phyloP scores from a whole-genome alignment of 352 stramenopile species.

The Pythium grandisporangium region DNA sequence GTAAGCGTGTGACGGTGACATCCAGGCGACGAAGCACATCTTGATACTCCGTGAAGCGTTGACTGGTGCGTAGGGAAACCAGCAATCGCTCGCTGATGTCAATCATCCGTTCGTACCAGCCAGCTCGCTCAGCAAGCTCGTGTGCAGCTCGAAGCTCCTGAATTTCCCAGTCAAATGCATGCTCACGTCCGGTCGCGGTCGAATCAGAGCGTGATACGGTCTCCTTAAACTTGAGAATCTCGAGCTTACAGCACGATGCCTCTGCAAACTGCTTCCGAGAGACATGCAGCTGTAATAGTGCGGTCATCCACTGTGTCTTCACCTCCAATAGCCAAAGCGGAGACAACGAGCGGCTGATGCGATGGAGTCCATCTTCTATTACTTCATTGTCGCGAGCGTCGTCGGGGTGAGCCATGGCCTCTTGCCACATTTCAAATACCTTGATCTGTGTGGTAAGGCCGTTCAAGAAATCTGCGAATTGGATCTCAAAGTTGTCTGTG shows the following conservation, averaged over 20 bases:
- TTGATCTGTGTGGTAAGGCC: slow-evolving; percentile 40
- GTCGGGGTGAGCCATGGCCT: slow-evolving; percentile 14
- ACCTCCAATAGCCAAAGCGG: slow-evolving; percentile 39
- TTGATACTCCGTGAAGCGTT: slow-evolving; percentile 34
- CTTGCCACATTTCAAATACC: slow-evolving; percentile 44
- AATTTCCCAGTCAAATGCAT: slow-evolving; percentile 16
- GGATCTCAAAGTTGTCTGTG: slow-evolving; percentile 24
- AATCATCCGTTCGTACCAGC: slow-evolving; percentile 42
- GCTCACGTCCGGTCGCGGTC: background rate
- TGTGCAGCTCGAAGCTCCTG: slow-evolving; percentile 28
- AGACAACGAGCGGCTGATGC: slow-evolving; percentile 41
- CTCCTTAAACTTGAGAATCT: slow-evolving; percentile 26
- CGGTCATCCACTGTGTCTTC: slow-evolving; percentile 54
- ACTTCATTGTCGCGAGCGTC: slow-evolving; percentile 34
- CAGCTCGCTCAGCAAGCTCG: slow-evolving; percentile 27
- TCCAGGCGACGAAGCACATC: slow-evolving; percentile 37
- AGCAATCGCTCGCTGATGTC: slow-evolving; percentile 48
- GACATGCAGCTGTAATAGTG: slow-evolving; percentile 42
- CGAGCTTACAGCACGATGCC: slow-evolving; percentile 46
- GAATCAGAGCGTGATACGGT: too few species aligned
- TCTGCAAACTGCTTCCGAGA: slow-evolving; percentile 33
- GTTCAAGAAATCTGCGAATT: slow-evolving; percentile 39
- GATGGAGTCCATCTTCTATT: slow-evolving; percentile 53
- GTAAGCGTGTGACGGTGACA: slow-evolving; percentile 15
- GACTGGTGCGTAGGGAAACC: slow-evolving; percentile 17